Base-by-base conservation (phyloP, 1,139 yeast genomes). In the Hanseniaspora uvarum region DNA sequence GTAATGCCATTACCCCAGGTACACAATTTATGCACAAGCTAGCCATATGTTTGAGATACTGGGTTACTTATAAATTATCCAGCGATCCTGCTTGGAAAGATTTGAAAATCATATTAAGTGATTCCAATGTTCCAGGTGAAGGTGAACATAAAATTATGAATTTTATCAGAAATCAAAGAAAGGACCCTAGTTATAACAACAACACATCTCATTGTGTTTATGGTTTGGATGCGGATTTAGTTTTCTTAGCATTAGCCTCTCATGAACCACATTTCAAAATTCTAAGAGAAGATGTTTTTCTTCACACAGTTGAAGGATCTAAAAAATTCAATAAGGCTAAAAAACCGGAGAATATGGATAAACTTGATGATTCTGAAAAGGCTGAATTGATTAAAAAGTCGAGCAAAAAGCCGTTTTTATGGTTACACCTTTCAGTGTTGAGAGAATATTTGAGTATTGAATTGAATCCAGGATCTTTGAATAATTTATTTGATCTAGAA, bases 71-170 rank as follows among this genome's bases (percentile, higher is more conserved):
- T 63, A 92, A 92, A 65, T 74, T 92, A 45, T 75, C 88, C 4
- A 80, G 79, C 39, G 99, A 92, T 66, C 84, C 95, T 1, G 88
- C 88, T 46, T 92, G 98, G 98, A 84, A 83, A 46, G 75, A 81
- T 53, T 72, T 92, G 46, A 89, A 86, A 62, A 83, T 92, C 30
- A 79, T 92, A 38, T 79, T 92, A 50, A 85, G 95, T 65, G 99
- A 94, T 61, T 96, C 95, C 51, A 92, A 94, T 33, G 97, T 89
- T 12, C 98, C 99, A 0, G 99, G 99, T 57, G 99, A 92, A 73
- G 99, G 99, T 65, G 99, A 92, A 70, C 99, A 92, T 72, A 92
- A 92, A 67, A 83, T 92, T 62, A 94, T 92, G 98, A 86, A 85
- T 60, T 88, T 84, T 64, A 86, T 94, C 61, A 80, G 98, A 62